Base-by-base conservation (phyloP, 164 flowering plant species). In the Chimonanthus salicifolius region DNA sequence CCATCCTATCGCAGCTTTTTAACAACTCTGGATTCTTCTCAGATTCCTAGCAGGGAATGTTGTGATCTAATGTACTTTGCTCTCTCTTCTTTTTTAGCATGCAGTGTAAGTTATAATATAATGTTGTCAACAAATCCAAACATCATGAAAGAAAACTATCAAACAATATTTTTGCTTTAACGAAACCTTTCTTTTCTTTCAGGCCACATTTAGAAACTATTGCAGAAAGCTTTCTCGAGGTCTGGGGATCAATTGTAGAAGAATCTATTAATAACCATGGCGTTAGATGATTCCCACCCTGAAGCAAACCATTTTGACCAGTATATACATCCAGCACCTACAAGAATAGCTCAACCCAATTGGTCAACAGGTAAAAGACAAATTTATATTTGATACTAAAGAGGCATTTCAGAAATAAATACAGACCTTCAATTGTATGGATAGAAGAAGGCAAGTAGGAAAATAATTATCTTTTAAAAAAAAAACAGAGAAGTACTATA, bases 231-330 rank as follows among this genome's bases (percentile, higher is more conserved):
- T 79, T 88, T 85, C 97, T 87, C 58, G 98, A 88, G 10, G 92
- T 90, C 67, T 89, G 90, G 8, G 98, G 95, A 87, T 94, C 98
- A 83, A 94, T 79, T n/a, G 98, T 94, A 6, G 98, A 94, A 45
- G 95, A 90, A 85, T 94, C 97, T 77, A 94, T 90, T 8, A 90
- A 84, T 74, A 94, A 77, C 83, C 83, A 78, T 58, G 97, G 92
- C 74, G 90, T 84, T 54, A 87, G 74, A 21, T n/a, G 72, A 72
- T 80, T 80, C 67, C 83, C 87, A 49, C 80, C 82, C 67, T 79
- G 77, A 81, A 94, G 91, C 78, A 94, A 81, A 74, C 97, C 97
- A 80, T 87, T 84, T 70, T 83, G 76, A 76, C 98, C 98, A 69
- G 83, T 84, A 82, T 89, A 92, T 74, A 90, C 98, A 82, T 94